Base-by-base conservation (phyloP, 495 filamentous ascomycete species). In the Hypoxylon perforatum region DNA sequence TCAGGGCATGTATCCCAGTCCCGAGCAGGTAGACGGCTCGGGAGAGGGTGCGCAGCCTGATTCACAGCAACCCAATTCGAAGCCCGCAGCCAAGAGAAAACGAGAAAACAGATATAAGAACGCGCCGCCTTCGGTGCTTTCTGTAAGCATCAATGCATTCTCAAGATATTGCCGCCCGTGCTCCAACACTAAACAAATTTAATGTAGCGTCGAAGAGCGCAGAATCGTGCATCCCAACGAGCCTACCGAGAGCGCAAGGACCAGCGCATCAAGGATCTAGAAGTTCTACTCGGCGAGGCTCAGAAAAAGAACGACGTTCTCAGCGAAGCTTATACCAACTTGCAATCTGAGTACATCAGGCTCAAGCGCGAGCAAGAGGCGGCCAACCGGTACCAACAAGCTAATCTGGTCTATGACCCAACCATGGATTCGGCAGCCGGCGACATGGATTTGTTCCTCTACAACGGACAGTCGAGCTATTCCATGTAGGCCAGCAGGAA, bases 181-280 rank as follows among this genome's bases (percentile, higher is more conserved):
- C 33, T 39, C 17, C 38, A 12, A 45, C 47, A 57, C 74, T 76
- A 62, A 79, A 54, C 44, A 17, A 30, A 25, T 63, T 19, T 23
- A 30, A 44, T 50, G 33, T 69, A 87, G 85, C 78, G 84, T 14
- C 81, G 85, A 55, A 78, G 85, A 65, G 84, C 83, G 17, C 85
- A 87, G 70, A 87, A 87, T 64, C 80, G 85, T 44, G 83, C 82
- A 57, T 86, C 85, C 3, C 92, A 95, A 75, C 82, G 91, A 69
- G 91, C 91, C 25, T 95, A 94, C 67, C 90, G 92, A 46, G 91
- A 94, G 76, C 86, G 92, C 57, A 95, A 95, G 75, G 92, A 95
- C 70, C 86, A 90, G 41, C 88, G 91, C 61, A 91, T 94, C 56
- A 87, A 87, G 73, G 91, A 94, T 55, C 88, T 95, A 8, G 91